Conservation (phyloP, 805 yeast genomes). For the Cyberlindnera meyerae region DNA sequence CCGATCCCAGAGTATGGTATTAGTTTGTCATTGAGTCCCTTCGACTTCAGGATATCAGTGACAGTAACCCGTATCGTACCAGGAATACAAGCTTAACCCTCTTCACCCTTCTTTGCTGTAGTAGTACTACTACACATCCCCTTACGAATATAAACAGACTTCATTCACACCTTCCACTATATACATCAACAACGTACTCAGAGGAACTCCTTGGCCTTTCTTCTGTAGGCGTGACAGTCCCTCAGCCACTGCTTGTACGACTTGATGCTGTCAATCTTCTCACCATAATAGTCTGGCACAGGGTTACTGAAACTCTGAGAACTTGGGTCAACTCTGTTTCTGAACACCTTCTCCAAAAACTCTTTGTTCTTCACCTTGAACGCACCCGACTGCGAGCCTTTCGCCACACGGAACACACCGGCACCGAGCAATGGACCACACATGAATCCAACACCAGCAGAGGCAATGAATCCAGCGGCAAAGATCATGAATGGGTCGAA, state of each 20-base stretch:
- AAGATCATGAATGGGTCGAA: conserved; percentile 83
- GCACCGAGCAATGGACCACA: conserved; percentile 82
- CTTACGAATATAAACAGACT: too few relatives aligned
- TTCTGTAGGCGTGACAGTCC: conserved; percentile 85
- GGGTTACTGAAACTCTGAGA: conserved; percentile 89
- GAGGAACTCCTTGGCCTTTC: conserved; percentile 73
- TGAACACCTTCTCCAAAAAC: conserved; percentile 68
- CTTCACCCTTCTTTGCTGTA: too few relatives aligned
- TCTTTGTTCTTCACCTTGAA: conserved; percentile 62
- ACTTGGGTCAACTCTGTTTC: conserved; percentile 87
- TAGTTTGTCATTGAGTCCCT: too few relatives aligned
- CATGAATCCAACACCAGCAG: conserved; percentile 74
- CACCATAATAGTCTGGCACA: conserved; percentile 98
- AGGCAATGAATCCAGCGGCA: conserved; percentile 65
- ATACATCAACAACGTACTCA: conserved; percentile 24
- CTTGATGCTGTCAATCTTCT: conserved; percentile 79
- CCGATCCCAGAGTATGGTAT: too few relatives aligned
- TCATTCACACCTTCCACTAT: too few relatives aligned
- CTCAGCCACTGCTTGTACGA: conserved; percentile 95
- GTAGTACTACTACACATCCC: too few relatives aligned
- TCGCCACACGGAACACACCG: conserved; percentile 53
- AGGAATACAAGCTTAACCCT: too few relatives aligned
- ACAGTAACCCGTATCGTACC: too few relatives aligned
- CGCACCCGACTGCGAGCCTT: conserved; percentile 40
- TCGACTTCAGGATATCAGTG: too few relatives aligned